Base-by-base conservation (phyloP, 257 asterid genomes). In the Knoxia roxburghii region DNA sequence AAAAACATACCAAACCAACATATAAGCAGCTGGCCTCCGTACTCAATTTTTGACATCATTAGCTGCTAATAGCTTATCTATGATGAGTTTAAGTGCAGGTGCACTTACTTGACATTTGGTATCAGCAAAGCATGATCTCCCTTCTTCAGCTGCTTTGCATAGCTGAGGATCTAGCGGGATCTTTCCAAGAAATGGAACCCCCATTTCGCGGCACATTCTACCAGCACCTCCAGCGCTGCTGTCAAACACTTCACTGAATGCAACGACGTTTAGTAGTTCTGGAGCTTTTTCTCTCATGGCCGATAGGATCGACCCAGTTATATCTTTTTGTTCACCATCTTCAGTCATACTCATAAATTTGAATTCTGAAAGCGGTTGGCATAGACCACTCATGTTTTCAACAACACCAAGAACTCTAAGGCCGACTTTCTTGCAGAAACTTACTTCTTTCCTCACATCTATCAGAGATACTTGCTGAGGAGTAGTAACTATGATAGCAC, bases 131-230 rank as follows among this genome's bases (percentile, higher is more conserved):
- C 97, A 90, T 23, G 99, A 88, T 55, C 87, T 77, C 56, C 97
- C 99, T 80, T 88, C 96, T 78, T 90, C 99, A 6, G 97, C 92
- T 0, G 97, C 99, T 77, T 79, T 88, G 79, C 99, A 75, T 13
- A 90, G 87, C 78, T 82, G 90, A 53, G 99, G 99, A 67, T 93
- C 99, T 12, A 94, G 64, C 0, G 97, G 97, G 9, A 90, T 91
- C 55, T 88, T 85, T 48, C 99, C 97, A 7, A 90, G 95, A 61
- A 93, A 93, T 7, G 95, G 87, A 26, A 93, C 87, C 1, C 76
- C 90, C 97, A 88, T 84, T 11, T 90, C 97, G 32, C 9, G 46
- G 56, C 99, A 93, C 97, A 90, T 93, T 71, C 81, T 80, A 17
- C 86, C 92, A 35, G 96, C 97, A 62, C 99, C 99, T 24, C 97